A percentile compares a stretch with the other conserved stretches of the same genome.
Evolutionary conservation across 345 rosid genomes (phyloP).

Genomic region (Boechera divaricarpa): DNA sequence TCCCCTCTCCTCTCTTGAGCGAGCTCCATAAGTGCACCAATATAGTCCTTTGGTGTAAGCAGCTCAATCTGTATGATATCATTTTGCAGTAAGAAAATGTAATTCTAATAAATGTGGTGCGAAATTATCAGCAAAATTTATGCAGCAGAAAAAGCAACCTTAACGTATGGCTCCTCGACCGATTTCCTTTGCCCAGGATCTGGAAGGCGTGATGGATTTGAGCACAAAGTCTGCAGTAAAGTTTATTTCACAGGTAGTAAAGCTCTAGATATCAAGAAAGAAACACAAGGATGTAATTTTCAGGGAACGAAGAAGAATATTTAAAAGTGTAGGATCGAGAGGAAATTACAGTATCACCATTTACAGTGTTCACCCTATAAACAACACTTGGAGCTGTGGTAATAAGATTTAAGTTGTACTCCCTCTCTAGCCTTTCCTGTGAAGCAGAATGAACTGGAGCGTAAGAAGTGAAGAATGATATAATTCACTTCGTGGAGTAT

Average conservation of each 20-base stretch:
- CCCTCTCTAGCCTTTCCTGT: conserved; percentile 99
- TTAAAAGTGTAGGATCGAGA: conserved; percentile 41
- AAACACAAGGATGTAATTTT: conserved; percentile 18
- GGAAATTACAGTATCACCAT: conserved; percentile 82
- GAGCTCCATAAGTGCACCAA: conserved; percentile 96
- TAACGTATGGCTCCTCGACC: conserved; percentile 91
- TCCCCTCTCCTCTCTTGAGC: conserved; percentile 98
- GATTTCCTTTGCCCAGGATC: conserved; percentile 91
- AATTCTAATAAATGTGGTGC: conserved; percentile 3
- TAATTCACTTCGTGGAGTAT: background rate
- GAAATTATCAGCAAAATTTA: conserved; percentile 1
- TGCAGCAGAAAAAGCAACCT: conserved; percentile 57
- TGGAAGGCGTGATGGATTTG: conserved; percentile 96
- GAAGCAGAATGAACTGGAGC: conserved; percentile 28
- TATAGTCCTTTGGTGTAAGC: conserved; percentile 95
- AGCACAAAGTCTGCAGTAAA: conserved; percentile 82
- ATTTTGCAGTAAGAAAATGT: conserved; percentile 33
- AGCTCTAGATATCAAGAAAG: conserved; percentile 31
- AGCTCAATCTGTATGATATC: conserved; percentile 73
- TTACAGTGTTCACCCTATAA: conserved; percentile 77
- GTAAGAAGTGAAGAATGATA: conserved; percentile 20
- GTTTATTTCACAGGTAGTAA: conserved; percentile 36
- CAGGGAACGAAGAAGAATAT: conserved; percentile 29
- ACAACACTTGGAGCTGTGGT: conserved; percentile 99
- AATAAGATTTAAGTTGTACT: conserved; percentile 92